phyloP scores from a whole-genome alignment of 164 flowering plant species.

The Vitis amurensis region DNA sequence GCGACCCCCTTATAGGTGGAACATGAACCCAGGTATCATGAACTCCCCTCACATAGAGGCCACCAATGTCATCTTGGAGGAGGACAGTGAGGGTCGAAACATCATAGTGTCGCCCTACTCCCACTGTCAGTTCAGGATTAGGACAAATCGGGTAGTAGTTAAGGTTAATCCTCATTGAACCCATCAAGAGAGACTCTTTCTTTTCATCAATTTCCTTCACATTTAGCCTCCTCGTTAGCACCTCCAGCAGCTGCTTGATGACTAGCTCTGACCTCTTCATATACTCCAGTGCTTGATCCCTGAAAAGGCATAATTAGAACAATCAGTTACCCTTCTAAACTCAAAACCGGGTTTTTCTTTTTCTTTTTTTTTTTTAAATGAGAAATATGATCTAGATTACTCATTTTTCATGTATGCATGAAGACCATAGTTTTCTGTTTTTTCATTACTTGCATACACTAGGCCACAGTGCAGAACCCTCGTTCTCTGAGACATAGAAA shows the following conservation, averaged over 20 bases:
- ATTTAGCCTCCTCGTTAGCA: slow-evolving; percentile 33
- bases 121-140: slow-evolving; percentile 49
- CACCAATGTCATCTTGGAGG: slow-evolving; percentile 49
- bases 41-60: slow-evolving; percentile 40
- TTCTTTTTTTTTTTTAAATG: too few species aligned
- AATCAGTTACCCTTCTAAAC: too few species aligned
- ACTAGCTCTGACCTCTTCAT: slow-evolving; percentile 32
- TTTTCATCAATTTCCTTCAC: slow-evolving; percentile 29
- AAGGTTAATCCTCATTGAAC: slow-evolving; percentile 33
- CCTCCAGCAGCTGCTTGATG: slow-evolving; percentile 19
- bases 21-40: slow-evolving; percentile 36
- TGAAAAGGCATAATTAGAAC: slow-evolving; percentile 1
- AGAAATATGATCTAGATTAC: not conserved
- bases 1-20: slow-evolving; percentile 27
- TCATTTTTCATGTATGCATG: not conserved
- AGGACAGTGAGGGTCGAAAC: slow-evolving; percentile 50
- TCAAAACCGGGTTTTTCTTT: too few species aligned
- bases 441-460: slow-evolving; percentile 32
- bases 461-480: slow-evolving; percentile 43
- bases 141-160: slow-evolving; percentile 61
- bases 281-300: slow-evolving; percentile 45
- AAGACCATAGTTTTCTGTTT: too few species aligned
- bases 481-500: slow-evolving; percentile 32
- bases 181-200: slow-evolving; percentile 30
- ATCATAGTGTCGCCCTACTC: slow-evolving; percentile 54